Evolutionary conservation across 257 asterid species (phyloP).

Genomic region (Sherardia arvensis): DNA sequence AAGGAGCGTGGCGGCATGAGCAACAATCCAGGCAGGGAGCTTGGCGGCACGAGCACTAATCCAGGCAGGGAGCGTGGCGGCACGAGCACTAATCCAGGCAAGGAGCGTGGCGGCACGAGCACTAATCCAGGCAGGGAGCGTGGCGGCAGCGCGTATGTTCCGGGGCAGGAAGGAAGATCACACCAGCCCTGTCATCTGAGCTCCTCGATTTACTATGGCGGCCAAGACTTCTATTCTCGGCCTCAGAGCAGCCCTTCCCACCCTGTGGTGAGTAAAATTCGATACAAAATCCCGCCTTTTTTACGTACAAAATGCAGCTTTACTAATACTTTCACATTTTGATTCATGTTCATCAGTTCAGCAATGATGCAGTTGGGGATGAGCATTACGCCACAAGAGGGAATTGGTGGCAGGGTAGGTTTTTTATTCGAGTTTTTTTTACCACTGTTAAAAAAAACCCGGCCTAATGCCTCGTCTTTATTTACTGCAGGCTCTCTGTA

Average conservation of each 20-base stretch:
- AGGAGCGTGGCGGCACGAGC: no score
- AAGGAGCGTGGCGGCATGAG: no score
- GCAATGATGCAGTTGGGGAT: constrained; percentile 54
- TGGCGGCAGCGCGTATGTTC: no score
- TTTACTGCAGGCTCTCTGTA: constrained; percentile 55
- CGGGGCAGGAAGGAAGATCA: constrained; percentile 39
- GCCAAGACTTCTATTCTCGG: constrained; percentile 58
- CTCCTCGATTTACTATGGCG: constrained; percentile 88
- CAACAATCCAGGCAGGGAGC: constrained; percentile 26
- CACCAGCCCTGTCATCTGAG: constrained; percentile 56
- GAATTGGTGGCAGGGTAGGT: constrained; percentile 88
- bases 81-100: constrained; percentile 19
- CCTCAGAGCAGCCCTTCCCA: constrained; percentile 39
- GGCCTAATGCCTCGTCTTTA: neutral
- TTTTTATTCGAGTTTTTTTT: no score
- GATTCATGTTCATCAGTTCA: constrained; percentile 21
- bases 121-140: constrained; percentile 24
- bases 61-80: constrained; percentile 25
- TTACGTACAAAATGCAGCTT: no score
- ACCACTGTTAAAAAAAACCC: neutral
- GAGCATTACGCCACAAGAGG: constrained; percentile 76
- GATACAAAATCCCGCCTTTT: no score
- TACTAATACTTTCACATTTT: neutral
- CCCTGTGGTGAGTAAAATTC: constrained; percentile 61
- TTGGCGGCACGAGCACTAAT: constrained; percentile 11